Evolutionary conservation across 352 stramenopile species (phyloP), one percentile per base, ranked within the genome.

Genomic region (Bremia lactucae): DNA sequence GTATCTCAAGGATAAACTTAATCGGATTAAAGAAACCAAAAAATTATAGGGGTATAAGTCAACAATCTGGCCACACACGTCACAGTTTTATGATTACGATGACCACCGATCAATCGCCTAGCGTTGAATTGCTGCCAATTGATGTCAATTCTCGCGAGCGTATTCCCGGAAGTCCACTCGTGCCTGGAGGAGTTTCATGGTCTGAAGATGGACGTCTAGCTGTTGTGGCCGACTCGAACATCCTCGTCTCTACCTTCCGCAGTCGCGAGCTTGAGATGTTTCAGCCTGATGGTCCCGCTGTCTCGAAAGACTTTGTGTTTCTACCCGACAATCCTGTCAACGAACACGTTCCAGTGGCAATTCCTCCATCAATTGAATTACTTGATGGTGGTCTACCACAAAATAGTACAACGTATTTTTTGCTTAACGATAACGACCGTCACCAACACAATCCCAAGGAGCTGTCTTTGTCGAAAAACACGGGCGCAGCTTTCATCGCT

Each of bases 251-350:
- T 25, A 88, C 73, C 14, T 91, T 87, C 51, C 54, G 70, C 42
- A 87, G 68, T 44, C 73, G 72, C 26, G 75, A 91, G 37, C 64
- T 91, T 31, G 74, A 87, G 46, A 77, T 87, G 60, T 91, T 81
- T 49, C 62, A 88, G 52, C 73, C 83, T 35, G 58, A 85, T 47
- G 65, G 61, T n/a, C 75, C 79, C 3, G 66, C 69, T 3, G 61
- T 91, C 39, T 87, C 79, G 44, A 87, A 87, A 55, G 82, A 72
- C 63, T 86, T 86, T 37, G 66, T 91, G n/a, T 83, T 87, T 31
- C 49, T 80, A 40, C 71, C 75, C 0, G 62, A 79, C 16, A 33
- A 21, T 23, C 69, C 44, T 1, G 8, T 42, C 2, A 43, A 42
- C 21, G 75, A 87, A 51, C 63, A 61, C 45, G 33, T 87, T 19